These are phyloP conservation scores for Botrytis deweyae DNA, from an alignment of 2,329 filamentous ascomycete genomes.

Conservation along the genomic window DNA sequence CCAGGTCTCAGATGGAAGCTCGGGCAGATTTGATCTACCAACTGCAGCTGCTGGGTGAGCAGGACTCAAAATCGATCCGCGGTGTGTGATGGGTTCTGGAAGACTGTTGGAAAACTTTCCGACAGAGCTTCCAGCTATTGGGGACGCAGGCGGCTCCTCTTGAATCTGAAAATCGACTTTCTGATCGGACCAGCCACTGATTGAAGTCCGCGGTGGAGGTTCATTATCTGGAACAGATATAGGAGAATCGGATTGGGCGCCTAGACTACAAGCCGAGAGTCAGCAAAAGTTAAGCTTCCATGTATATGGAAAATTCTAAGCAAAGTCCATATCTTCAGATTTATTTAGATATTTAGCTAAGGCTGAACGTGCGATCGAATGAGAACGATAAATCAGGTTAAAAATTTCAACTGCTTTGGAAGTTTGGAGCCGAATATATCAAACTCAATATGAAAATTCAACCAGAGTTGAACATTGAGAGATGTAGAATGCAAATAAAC, in stretches of 20 bases:
- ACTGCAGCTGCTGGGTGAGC: slow-evolving; percentile 18
- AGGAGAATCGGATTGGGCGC: slow-evolving; percentile 8
- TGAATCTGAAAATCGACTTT: slow-evolving; percentile 16
- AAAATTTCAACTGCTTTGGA: not conserved
- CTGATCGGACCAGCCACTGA: slow-evolving; percentile 15
- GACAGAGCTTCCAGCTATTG: not conserved
- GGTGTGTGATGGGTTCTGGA: slow-evolving; percentile 17
- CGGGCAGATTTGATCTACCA: slow-evolving; percentile 25
- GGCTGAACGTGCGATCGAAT: not conserved
- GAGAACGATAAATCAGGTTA: not conserved
- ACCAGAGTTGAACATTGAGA: not conserved
- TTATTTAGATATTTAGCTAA: not conserved
- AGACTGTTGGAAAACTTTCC: not conserved
- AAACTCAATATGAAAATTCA: not conserved
- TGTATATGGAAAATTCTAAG: not conserved
- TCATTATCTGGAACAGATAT: slow-evolving; percentile 1
- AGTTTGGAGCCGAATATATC: not conserved
- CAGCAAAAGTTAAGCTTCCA: not conserved
- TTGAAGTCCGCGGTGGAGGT: not conserved
- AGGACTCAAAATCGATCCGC: slow-evolving; percentile 31
- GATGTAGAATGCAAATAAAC: not conserved
- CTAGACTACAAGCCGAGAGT: not conserved
- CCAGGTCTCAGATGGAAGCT: slow-evolving; percentile 39
- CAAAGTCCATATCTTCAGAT: not conserved
- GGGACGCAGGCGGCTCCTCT: not conserved